Evolutionary conservation across 2,329 filamentous ascomycete species (phyloP).

Genomic region (Fusarium cicatricum): DNA sequence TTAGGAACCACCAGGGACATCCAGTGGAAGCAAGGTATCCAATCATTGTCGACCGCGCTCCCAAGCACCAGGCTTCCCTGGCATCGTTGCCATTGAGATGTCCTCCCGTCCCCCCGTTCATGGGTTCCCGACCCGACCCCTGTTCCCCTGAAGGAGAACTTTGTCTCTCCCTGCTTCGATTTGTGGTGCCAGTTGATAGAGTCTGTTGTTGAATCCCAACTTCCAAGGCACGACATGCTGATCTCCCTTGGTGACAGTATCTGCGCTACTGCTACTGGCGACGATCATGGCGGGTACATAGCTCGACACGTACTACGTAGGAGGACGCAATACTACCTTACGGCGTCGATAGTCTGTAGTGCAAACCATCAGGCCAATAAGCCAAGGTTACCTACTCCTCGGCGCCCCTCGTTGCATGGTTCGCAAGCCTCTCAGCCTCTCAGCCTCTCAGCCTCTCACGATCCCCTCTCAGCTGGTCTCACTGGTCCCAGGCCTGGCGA

Average conservation of each 20-base stretch:
- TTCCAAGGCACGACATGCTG: background rate
- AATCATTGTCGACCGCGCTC: conserved; percentile 9
- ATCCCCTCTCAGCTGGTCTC: conserved; percentile 19
- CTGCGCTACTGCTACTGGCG: background rate
- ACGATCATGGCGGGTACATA: conserved; percentile 20
- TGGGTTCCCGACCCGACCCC: conserved; percentile 4
- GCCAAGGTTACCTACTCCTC: conserved; percentile 2
- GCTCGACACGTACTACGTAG: conserved; percentile 1
- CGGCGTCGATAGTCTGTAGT: conserved; percentile 19
- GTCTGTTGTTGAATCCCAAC: background rate
- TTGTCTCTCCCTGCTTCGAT: conserved; percentile 7
- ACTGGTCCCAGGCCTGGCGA: conserved; percentile 14
- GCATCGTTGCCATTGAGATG: conserved; percentile 3
- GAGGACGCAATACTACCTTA: background rate
- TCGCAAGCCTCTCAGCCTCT: conserved; percentile 18
- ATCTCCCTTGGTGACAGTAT: background rate
- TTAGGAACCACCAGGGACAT: conserved; percentile 2
- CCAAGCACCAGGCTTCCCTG: conserved; percentile 17
- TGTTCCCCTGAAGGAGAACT: conserved; percentile 22
- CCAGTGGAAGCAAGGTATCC: conserved; percentile 4
- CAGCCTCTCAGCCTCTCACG: conserved; percentile 22
- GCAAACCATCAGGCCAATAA: conserved; percentile 22
- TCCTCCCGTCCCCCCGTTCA: background rate
- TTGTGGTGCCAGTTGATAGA: conserved; percentile 3
- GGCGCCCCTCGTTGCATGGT: conserved; percentile 17